Conservation (phyloP, 2,329 filamentous ascomycete genomes). For the Daldinia eschscholtzii region DNA sequence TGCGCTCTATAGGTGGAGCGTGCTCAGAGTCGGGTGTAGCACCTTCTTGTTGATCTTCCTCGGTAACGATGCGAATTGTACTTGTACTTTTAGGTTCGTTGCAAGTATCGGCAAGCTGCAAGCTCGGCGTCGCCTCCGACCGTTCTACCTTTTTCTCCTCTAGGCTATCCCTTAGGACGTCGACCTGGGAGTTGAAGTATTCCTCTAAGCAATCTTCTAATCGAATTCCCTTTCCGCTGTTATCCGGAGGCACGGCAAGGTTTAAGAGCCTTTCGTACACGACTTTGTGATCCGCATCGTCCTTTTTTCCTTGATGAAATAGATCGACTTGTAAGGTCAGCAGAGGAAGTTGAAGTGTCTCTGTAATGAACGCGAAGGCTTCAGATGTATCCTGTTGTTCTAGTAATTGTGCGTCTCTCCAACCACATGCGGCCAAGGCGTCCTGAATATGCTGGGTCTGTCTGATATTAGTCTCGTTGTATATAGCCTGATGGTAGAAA, state of each 20-base stretch:
- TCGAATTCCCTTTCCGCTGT: slow-evolving; percentile 77
- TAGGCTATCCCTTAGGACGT: slow-evolving; percentile 80
- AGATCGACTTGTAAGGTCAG: slow-evolving; percentile 94
- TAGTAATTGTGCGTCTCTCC: slow-evolving; percentile 81
- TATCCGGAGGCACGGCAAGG: slow-evolving; percentile 85
- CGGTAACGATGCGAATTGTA: slow-evolving; percentile 54
- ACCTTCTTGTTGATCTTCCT: slow-evolving; percentile 44
- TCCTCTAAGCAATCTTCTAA: slow-evolving; percentile 92
- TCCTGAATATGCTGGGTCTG: slow-evolving; percentile 87
- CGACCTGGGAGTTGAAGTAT: slow-evolving; percentile 94
- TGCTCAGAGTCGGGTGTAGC: slow-evolving; percentile 40
- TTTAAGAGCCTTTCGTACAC: slow-evolving; percentile 92
- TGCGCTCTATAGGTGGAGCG: slow-evolving; percentile 51
- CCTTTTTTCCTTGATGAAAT: slow-evolving; percentile 89
- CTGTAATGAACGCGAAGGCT: slow-evolving; percentile 94
- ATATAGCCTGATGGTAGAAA: too few relatives aligned
- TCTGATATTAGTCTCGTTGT: slow-evolving; percentile 46
- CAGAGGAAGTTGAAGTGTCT: slow-evolving; percentile 86
- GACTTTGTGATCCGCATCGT: slow-evolving; percentile 91
- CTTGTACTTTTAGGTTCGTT: slow-evolving; percentile 51
- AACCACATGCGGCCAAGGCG: slow-evolving; percentile 85
- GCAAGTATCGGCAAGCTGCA: slow-evolving; percentile 41
- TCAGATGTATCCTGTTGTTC: slow-evolving; percentile 96
- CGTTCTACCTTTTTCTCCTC: slow-evolving; percentile 61
- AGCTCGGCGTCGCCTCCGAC: slow-evolving; percentile 53